Conservation (phyloP, 208 protist species). For the Lotmaria passim region DNA sequence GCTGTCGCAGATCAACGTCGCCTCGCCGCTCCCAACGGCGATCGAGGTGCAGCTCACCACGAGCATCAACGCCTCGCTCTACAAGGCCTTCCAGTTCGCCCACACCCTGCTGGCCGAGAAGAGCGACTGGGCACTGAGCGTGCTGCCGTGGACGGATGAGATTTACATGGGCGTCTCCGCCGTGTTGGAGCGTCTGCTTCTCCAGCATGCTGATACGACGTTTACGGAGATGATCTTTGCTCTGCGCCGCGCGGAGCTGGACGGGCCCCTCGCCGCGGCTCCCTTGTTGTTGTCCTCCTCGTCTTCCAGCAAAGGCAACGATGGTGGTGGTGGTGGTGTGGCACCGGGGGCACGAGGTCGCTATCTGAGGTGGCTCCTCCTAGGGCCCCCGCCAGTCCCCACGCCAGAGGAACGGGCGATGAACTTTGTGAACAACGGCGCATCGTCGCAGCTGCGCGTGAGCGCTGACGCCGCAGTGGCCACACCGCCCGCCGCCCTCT, state of each 20-base stretch:
- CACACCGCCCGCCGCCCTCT: neutral
- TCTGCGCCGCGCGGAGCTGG: conserved; percentile 45
- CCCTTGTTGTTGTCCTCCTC: conserved; percentile 17
- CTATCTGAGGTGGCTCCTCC: conserved; percentile 50
- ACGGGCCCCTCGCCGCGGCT: conserved; percentile 24
- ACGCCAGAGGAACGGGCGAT: conserved; percentile 63
- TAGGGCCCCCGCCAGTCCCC: conserved; percentile 53
- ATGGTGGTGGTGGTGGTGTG: neutral
- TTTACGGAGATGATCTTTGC: conserved; percentile 84
- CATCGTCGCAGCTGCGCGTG: conserved; percentile 29
- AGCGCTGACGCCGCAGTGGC: conserved; percentile 2
- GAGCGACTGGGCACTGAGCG: conserved; percentile 31
- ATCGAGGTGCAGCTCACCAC: conserved; percentile 70
- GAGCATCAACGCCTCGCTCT: conserved; percentile 58
- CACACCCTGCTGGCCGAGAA: conserved; percentile 69
- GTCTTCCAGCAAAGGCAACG: conserved; percentile 8
- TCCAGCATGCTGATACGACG: conserved; percentile 68
- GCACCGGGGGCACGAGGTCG: conserved; percentile 16
- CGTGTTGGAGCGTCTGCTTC: conserved; percentile 64
- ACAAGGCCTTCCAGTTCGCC: conserved; percentile 64
- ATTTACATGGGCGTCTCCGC: conserved; percentile 52
- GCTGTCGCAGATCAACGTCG: conserved; percentile 72
- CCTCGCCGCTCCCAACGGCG: conserved; percentile 76
- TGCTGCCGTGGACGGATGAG: conserved; percentile 71
- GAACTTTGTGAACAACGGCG: conserved; percentile 35